A percentile compares a stretch with the other conserved stretches of the same genome.
phyloP scores from a whole-genome alignment of 2,329 filamentous ascomycete genomes.

The Beauveria sp. region DNA sequence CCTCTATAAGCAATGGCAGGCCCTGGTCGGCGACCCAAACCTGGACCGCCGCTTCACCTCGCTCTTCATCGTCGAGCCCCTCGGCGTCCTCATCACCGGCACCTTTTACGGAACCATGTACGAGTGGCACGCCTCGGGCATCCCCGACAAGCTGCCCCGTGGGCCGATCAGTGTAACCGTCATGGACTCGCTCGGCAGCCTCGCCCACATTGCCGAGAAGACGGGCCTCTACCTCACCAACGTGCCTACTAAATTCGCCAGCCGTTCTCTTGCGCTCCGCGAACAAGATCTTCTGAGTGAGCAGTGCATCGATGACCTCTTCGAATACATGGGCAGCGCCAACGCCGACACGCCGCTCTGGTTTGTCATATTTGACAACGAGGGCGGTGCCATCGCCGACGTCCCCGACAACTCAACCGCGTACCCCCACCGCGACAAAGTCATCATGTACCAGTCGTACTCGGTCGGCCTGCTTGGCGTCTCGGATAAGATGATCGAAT shows the following conservation, averaged over 20 bases:
- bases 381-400: conserved; percentile 53
- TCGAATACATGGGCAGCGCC: conserved; percentile 43
- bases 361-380: conserved; percentile 56
- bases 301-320: conserved; percentile 38
- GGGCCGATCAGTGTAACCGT: conserved; percentile 37
- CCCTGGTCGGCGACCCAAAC: conserved; percentile 42
- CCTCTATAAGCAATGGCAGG: conserved; percentile 51
- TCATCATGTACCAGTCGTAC: conserved; percentile 58
- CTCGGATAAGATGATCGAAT: conserved; percentile 36
- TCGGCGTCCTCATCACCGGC: conserved; percentile 49
- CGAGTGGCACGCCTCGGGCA: conserved; percentile 46
- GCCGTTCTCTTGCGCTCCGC: conserved; percentile 49
- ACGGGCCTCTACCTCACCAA: conserved; percentile 40
- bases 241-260: conserved; percentile 43
- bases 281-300: conserved; percentile 39
- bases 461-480: conserved; percentile 42
- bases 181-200: conserved; percentile 54
- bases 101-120: conserved; percentile 52
- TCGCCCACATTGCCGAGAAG: conserved; percentile 44
- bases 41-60: conserved; percentile 52
- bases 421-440: conserved; percentile 55
- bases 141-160: conserved; percentile 39
- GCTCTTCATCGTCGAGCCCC: conserved; percentile 45
- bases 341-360: conserved; percentile 46
- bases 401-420: conserved; percentile 47